Evolutionary conservation across 2,329 filamentous ascomycete genomes (phyloP), one percentile per base, ranked within the genome.

Genomic region (Thermothelomyces thermophilus): DNA sequence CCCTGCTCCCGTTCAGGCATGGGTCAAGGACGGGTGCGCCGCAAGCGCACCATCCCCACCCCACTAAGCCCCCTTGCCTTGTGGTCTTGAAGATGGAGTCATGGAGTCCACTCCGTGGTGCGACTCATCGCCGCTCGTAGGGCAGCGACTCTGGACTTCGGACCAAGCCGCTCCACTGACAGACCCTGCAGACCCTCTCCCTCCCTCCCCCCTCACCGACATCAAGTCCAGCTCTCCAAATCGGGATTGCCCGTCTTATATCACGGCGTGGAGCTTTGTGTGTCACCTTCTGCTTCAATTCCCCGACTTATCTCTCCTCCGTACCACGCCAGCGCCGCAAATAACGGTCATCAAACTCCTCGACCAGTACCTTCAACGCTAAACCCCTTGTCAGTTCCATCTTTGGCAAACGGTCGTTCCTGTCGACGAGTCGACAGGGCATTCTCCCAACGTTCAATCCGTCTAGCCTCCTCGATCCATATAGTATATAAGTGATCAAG

Each of bases 241-340:
- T 55, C 55, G 54, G 58, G 40, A 54, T 56, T 53, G 56, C 52
- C 58, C 56, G 58, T 60, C 52, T 59, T 60, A 59, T 59, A 59
- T 53, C 47, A 46, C 39, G 22, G 41, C 46, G 48, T 53, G 51
- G 52, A 52, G 52, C 36, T 42, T 48, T 46, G 39, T 47, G 44
- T 48, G 54, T 58, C 58, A 54, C 50, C 43, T 51, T 48, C 43
- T 31, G 17, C 41, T 52, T 42, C n/a, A 36, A 50, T 45, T 50
- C 37, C 41, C 51, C 34, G 48, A 54, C 51, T 52, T 47, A 45
- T 39, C 46, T 40, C 22, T 48, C 46, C n/a, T 46, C 51, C 44
- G 46, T 54, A 50, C 46, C n/a, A 56, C 47, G 41, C 37, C 43
- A 9, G 53, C 52, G 50, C 48, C 52, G 54, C 51, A 54, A 47